Evolutionary conservation across 129 eudicot species (phyloP).

Genomic region (Flaveria sonorensis): DNA sequence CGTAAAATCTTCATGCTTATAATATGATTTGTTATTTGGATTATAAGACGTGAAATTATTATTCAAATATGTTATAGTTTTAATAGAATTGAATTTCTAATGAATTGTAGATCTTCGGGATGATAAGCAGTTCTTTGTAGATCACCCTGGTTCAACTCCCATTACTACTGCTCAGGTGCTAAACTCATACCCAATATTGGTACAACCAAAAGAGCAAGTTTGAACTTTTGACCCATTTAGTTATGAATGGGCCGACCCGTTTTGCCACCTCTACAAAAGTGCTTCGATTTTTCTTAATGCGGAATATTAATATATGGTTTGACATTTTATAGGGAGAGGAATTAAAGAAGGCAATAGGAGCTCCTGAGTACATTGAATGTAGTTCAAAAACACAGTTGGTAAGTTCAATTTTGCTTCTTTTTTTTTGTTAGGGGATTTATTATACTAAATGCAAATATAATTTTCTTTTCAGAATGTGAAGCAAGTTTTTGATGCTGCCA

Average conservation of each 20-base stretch:
- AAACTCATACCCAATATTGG: background rate
- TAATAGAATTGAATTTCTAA: constrained; percentile 8
- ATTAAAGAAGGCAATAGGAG: constrained; percentile 75
- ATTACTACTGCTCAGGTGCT: constrained; percentile 71
- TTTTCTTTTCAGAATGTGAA: constrained; percentile 57
- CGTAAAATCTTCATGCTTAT: background rate
- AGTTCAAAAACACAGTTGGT: constrained; percentile 96
- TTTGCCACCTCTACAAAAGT: background rate
- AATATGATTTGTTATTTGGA: background rate
- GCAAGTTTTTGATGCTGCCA: constrained; percentile 86
- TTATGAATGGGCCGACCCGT: background rate
- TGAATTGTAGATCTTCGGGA: constrained; percentile 78
- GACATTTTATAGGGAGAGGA: constrained; percentile 74
- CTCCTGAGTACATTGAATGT: constrained; percentile 94
- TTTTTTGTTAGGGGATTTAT: background rate
- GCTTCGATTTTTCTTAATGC: constrained; percentile 8
- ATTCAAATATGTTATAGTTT: background rate
- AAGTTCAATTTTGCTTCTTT: constrained; percentile 5
- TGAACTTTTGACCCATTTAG: background rate
- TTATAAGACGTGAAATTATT: background rate
- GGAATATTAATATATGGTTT: background rate
- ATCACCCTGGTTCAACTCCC: constrained; percentile 82
- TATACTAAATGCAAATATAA: background rate
- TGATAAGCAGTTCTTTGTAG: constrained; percentile 69
- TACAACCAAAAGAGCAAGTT: background rate